Base-by-base conservation (phyloP, 2,329 filamentous ascomycete species). In the Mycosphaerella sp. region DNA sequence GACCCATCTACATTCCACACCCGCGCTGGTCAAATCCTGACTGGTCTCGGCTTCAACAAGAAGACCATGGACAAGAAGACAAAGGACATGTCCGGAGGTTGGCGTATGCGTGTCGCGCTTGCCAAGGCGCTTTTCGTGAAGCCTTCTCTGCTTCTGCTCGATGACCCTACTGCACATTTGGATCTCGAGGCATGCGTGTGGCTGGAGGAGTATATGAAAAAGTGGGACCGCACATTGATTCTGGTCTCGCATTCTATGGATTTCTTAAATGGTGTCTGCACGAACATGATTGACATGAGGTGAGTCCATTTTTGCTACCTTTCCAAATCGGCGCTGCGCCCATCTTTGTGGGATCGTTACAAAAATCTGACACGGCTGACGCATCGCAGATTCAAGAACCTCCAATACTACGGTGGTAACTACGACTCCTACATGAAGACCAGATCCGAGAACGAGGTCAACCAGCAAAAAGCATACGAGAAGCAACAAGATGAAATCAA, bases 21-120 rank as follows among this genome's bases (percentile, higher is more conserved):
- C 56, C 89, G 93, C 69, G 93, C 93, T 55, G 95, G 91, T 50
- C 84, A 96, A 61, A 98, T 98, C 70, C 75, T 98, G 64, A 98
- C 93, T 50, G 93, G 93, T 89, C 86, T 98, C 53, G 93, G 93
- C 61, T 98, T 98, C 83, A 95, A 98, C 84, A 97, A 97, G 79
- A 75, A 74, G 63, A 98, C 94, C 50, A 97, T 98, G 69, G 78
- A 94, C 73, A 98, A 98, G 82, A 96, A 94, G 84, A 98, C 94
- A 65, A 98, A 97, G 82, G 94, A 98, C 72, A 98, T 98, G 94
- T 98, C 93, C 61, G 93, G 93, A 88, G 93, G 93, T 65, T 98
- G 93, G 93, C 85, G 91, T 79, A 98, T 98, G 93, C 89, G 94
- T 81, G 93, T 98, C 53, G 93, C 93, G 52, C 84, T 98, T 55